Percentiles rank a stretch among this genome's conserved stretches.
Evolutionary conservation across 331 rosid species (phyloP).

Genomic region (Malus hybrid): DNA sequence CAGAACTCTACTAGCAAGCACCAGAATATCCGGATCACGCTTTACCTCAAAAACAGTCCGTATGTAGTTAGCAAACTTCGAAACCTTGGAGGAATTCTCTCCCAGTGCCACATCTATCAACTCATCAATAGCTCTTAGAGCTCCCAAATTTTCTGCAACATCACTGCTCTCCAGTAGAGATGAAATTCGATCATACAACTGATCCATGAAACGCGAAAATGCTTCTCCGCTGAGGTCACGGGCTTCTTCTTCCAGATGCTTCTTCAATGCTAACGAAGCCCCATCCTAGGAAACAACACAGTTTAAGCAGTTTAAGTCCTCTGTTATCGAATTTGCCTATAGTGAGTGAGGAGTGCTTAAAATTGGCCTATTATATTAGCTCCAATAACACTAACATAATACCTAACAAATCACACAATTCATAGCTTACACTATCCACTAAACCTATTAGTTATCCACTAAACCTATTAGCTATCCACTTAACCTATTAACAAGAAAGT

Average conservation of each 20-base stretch:
- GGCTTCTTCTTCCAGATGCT: slow-evolving; percentile 88
- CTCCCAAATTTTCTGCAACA: slow-evolving; percentile 82
- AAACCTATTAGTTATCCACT: background rate
- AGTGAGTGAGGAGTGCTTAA: background rate
- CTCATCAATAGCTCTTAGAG: slow-evolving; percentile 92
- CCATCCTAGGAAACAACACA: slow-evolving; percentile 57
- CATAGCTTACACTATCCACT: background rate
- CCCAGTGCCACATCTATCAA: slow-evolving; percentile 89
- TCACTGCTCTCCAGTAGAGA: slow-evolving; percentile 68
- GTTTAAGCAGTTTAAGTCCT: background rate
- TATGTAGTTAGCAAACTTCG: slow-evolving; percentile 78
- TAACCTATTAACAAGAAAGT: background rate
- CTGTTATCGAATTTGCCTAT: background rate
- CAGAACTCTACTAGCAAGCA: slow-evolving; percentile 85
- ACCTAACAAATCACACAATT: background rate
- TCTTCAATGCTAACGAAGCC: slow-evolving; percentile 70
- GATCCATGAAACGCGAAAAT: slow-evolving; percentile 92
- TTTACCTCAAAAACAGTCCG: slow-evolving; percentile 74
- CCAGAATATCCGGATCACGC: slow-evolving; percentile 87
- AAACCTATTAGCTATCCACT: background rate
- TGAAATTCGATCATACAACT: slow-evolving; percentile 78
- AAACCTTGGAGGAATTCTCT: slow-evolving; percentile 89
- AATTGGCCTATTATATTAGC: too few species aligned
- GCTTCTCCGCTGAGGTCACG: slow-evolving; percentile 92
- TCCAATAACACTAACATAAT: background rate